A percentile compares a stretch with the other conserved stretches of the same genome.
Conservation (phyloP, 306 rosid species). For the Prunus mira region DNA sequence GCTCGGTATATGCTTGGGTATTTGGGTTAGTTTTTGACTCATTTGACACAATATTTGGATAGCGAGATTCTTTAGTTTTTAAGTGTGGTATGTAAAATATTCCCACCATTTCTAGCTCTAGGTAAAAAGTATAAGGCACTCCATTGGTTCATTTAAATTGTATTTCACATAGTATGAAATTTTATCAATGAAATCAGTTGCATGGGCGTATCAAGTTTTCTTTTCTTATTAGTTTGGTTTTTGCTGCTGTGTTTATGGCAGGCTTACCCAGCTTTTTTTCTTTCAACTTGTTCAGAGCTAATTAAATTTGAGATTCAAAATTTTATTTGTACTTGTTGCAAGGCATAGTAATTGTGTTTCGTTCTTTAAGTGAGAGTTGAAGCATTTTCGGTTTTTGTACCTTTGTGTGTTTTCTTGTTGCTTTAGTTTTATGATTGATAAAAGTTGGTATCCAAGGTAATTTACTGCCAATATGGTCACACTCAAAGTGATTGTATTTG, state of each 20-base stretch:
- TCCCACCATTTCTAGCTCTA: neutral
- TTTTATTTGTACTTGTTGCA: conserved; percentile 1
- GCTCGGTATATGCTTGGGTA: neutral
- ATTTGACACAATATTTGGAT: neutral
- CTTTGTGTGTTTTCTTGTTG: neutral
- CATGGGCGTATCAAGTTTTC: neutral
- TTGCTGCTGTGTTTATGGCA: neutral
- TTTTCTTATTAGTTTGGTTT: neutral
- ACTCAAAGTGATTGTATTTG: neutral
- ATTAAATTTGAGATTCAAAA: neutral
- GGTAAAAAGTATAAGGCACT: neutral
- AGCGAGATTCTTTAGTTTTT: neutral
- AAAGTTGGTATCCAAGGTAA: neutral
- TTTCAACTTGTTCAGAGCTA: neutral
- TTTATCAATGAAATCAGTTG: neutral
- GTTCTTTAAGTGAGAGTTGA: neutral
- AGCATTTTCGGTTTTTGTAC: neutral
- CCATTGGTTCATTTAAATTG: neutral
- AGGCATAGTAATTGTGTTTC: neutral
- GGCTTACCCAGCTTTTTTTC: neutral
- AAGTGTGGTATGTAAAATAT: neutral
- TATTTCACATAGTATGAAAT: neutral
- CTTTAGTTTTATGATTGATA: neutral
- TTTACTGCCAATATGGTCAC: neutral
- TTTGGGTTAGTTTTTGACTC: neutral